Base-by-base conservation (phyloP, 176 grass and related monocot genomes). In the Cenchrus americanus region DNA sequence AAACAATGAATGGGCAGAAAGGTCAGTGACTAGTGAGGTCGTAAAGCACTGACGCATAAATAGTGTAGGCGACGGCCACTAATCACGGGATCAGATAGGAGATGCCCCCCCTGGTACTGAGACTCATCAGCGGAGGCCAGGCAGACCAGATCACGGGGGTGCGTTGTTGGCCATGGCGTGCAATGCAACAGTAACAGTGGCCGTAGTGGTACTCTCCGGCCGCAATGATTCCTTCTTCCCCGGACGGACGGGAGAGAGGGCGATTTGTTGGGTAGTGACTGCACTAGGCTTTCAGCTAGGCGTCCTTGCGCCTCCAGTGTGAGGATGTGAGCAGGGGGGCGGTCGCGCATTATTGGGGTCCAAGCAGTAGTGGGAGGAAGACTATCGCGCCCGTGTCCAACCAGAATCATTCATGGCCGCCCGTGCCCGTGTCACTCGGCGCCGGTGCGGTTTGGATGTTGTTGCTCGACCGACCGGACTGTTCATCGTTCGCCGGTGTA, bases 171-270 rank as follows among this genome's bases (percentile, higher is more conserved):
- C 19, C 54, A 58, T 58, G 54, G 54, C 54, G 54, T 48, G 57
- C 42, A 1, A 61, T 17, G 67, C 52, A 32, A n/a, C 18, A 75
- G 73, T 58, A 58, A 58, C 19, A 58, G 55, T 58, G 55, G 55
- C 8, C 55, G 32, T 8, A 21, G 43, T 44, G 6, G 50, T 11
- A 37, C 8, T 37, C 17, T 24, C 21, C 30, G 8, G 10, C 3
- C 3, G 53, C 59, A 72, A 83, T 83, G 68, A 72, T 73, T 84
- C 71, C 27, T 37, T 37, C 34, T 37, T 37, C 34, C 34, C 34
- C 34, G 34, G 34, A 37, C 32, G 71, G 27, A n/a, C n/a, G 27
- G 55, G 10, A 26, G 55, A n/a, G 18, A 14, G 52, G 21, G 68
- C 22, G 43, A 49, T 53, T 84, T 76, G 82, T 67, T 66, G 32